A percentile compares a stretch with the other conserved stretches of the same genome.
Conservation (phyloP, 768 basidiomycete genomes). For the Mycena kentingensis region DNA sequence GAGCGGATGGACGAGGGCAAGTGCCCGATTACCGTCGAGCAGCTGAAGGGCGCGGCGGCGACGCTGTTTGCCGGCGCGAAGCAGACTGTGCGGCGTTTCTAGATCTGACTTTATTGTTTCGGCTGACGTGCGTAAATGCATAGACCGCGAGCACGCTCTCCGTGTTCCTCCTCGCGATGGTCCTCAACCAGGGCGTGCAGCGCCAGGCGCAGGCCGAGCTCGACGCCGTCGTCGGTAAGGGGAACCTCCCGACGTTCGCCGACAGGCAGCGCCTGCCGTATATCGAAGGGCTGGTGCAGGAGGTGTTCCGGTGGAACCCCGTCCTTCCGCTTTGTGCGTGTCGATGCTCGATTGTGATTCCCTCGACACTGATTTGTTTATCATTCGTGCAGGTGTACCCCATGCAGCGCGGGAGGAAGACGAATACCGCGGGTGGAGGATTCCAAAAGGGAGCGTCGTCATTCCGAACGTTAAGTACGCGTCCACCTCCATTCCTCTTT, state of each 20-base stretch:
- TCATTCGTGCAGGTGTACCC: not conserved
- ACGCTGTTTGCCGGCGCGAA: not conserved
- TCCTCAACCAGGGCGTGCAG: slow-evolving; percentile 27
- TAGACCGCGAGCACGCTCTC: slow-evolving; percentile 1
- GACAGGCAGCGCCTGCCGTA: slow-evolving; percentile 24
- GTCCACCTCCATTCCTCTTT: no score
- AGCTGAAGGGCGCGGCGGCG: not conserved
- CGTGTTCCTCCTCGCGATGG: slow-evolving; percentile 30
- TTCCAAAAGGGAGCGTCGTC: slow-evolving; percentile 6
- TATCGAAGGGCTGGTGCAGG: slow-evolving; percentile 21
- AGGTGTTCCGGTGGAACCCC: slow-evolving; percentile 7
- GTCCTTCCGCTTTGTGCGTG: not conserved
- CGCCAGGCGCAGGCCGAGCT: slow-evolving; percentile 28
- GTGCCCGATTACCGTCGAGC: not conserved
- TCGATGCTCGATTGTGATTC: no score
- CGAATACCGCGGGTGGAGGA: slow-evolving; percentile 3
- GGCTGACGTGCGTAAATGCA: not conserved
- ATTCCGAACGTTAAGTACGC: not conserved
- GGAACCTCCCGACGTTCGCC: slow-evolving; percentile 19
- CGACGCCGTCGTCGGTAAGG: slow-evolving; percentile 25
- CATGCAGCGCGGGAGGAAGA: slow-evolving; percentile 1
- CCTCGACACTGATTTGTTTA: no score
- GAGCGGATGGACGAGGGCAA: not conserved
- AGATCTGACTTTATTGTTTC: not conserved
- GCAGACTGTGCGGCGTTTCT: not conserved